Evolutionary conservation across 495 filamentous ascomycete species (phyloP), one percentile per base, ranked within the genome.

Genomic region (Oidiodendron maius): DNA sequence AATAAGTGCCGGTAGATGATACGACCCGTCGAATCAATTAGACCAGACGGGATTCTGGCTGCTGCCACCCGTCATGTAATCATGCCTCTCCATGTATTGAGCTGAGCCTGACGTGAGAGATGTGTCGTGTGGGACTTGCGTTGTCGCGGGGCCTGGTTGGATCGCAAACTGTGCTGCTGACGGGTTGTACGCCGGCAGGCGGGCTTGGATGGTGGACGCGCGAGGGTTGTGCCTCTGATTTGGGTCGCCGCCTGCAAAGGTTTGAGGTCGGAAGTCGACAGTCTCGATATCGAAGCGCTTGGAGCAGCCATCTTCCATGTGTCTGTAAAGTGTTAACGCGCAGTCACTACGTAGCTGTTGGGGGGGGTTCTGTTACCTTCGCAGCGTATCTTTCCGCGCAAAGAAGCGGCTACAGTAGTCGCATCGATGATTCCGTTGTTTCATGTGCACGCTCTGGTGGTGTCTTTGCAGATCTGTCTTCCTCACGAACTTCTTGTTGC

Each of bases 391-490:
- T 61, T 88, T 87, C 37, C 89, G 74, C 30, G 86, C 85, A 72
- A 93, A 95, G 35, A 72, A 70, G 42, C 78, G 73, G n/a, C 75
- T 71, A 63, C 89, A 95, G 44, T 82, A 76, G 28, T 79, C 74
- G 60, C 89, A 95, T 47, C 68, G 66, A 63, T 81, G 83, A 52
- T 83, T 82, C 54, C 82, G 79, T 46, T 83, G 72, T 60, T 86
- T 87, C 60, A 82, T 72, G 65, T 94, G 88, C 37, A 91, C 91
- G 60, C 85, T 94, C 56, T 88, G 78, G 44, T 83, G 66, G 67
- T 96, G 91, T 48, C 91, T 72, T 50, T 81, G 77, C 25, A 96
- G 74, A 64, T 96, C 91, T 5, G 89, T 90, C 63, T 85, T 90
- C 58, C 91, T 73, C 35, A 86, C 84, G 61, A 91, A 91, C 44